phyloP scores from a whole-genome alignment of 139 green algal genomes.

The Chlorella sp. region DNA sequence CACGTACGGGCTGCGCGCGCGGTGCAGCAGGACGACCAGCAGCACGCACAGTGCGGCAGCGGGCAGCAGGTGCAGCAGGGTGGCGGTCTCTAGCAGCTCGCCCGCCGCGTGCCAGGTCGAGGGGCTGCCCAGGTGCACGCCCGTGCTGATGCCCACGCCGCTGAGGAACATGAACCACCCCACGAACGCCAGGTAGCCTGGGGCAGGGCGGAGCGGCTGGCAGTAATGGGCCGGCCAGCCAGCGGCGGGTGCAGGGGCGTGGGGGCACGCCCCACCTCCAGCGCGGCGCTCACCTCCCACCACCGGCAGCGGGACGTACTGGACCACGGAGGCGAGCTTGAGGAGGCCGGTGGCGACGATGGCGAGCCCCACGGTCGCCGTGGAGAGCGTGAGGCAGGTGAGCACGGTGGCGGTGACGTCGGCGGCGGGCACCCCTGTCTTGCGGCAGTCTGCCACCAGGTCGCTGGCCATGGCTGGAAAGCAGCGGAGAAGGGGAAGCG shows the following conservation, averaged over 20 bases:
- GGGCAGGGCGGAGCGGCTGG: neutral
- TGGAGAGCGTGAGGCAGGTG: constrained; percentile 46
- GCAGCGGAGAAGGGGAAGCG: too few species aligned
- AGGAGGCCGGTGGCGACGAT: constrained; percentile 64
- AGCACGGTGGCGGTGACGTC: constrained; percentile 66
- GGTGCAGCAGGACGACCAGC: neutral
- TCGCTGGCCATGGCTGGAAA: constrained; percentile 70
- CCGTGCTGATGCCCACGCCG: constrained; percentile 20
- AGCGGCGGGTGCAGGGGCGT: neutral
- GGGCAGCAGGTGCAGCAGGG: neutral
- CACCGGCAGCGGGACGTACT: constrained; percentile 80
- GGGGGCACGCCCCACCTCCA: constrained; percentile 14
- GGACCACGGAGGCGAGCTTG: constrained; percentile 69
- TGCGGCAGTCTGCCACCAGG: constrained; percentile 6
- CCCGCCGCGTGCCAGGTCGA: constrained; percentile 25
- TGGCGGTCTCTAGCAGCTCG: too few species aligned
- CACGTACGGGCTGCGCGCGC: constrained; percentile 44
- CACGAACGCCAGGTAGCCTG: constrained; percentile 33
- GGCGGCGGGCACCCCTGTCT: constrained; percentile 1
- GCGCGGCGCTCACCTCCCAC: constrained; percentile 59
- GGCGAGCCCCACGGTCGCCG: constrained; percentile 70
- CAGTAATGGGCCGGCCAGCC: too few species aligned
- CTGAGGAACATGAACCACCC: constrained; percentile 76
- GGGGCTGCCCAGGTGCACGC: constrained; percentile 9
- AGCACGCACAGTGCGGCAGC: neutral